A percentile compares a stretch with the other conserved stretches of the same genome.
phyloP scores from a whole-genome alignment of 2,329 filamentous ascomycete genomes.

The Alternaria sp. region DNA sequence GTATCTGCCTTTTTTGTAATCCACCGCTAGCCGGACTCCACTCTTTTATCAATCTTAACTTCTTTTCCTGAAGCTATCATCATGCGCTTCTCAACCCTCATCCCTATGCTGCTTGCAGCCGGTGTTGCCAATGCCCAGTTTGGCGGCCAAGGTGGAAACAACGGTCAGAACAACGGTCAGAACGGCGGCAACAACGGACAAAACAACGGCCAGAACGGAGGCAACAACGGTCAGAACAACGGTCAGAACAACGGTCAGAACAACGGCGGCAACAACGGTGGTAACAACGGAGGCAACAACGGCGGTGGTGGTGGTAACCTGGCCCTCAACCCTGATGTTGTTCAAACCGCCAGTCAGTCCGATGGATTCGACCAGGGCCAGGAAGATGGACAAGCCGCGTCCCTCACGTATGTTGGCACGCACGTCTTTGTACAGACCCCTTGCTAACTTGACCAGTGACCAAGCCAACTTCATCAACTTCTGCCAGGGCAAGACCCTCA shows the following conservation, averaged over 20 bases:
- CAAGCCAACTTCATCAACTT: constrained; percentile 67
- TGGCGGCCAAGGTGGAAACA: constrained; percentile 21
- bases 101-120: constrained; percentile 44
- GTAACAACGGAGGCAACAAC: constrained; percentile 6
- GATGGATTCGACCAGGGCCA: constrained; percentile 50
- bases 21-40: constrained; percentile 48
- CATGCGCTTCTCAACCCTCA: constrained; percentile 47
- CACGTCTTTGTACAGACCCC: not conserved
- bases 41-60: constrained; percentile 36
- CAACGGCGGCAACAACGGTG: constrained; percentile 7
- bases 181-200: constrained; percentile 18
- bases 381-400: constrained; percentile 53
- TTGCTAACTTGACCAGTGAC: constrained; percentile 46
- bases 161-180: constrained; percentile 14
- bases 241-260: constrained; percentile 20
- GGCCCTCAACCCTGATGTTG: constrained; percentile 47
- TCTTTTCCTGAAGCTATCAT: constrained; percentile 24
- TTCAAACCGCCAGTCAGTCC: constrained; percentile 52
- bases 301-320: constrained; percentile 23
- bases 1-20: constrained; percentile 49
- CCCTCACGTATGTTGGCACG: constrained; percentile 51
- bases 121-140: constrained; percentile 45
- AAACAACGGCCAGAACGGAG: constrained; percentile 18
- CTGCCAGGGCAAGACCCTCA: constrained; percentile 61
- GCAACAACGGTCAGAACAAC: constrained; percentile 23